These are phyloP conservation scores for Pisolithus microcarpus DNA, from an alignment of 768 basidiomycete species.

Conservation along the genomic window DNA sequence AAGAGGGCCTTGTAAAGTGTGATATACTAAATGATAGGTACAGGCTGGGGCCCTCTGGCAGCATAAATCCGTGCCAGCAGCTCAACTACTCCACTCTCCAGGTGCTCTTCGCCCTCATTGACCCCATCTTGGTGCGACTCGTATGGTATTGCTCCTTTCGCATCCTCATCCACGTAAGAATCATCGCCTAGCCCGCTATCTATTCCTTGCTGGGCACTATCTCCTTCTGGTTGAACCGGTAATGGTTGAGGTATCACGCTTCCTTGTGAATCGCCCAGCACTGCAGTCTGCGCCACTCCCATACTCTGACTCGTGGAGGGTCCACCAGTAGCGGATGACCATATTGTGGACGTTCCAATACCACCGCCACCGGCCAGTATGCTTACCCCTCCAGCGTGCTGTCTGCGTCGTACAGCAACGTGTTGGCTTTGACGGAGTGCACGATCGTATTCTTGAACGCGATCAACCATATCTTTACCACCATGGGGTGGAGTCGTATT, in stretches of 20 bases:
- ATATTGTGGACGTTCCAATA: slow-evolving; percentile 41
- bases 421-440: slow-evolving; percentile 65
- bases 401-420: slow-evolving; percentile 39
- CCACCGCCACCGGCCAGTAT: slow-evolving; percentile 37
- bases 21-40: slow-evolving; percentile 35
- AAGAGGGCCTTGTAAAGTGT: neutral
- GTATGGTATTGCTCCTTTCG: slow-evolving; percentile 33
- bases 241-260: slow-evolving; percentile 29
- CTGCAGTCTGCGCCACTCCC: slow-evolving; percentile 59
- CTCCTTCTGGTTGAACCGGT: slow-evolving; percentile 35
- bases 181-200: slow-evolving; percentile 53
- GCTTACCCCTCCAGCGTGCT: slow-evolving; percentile 17
- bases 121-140: slow-evolving; percentile 39
- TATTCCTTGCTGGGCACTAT: slow-evolving; percentile 46
- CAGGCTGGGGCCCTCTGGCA: slow-evolving; percentile 41
- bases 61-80: slow-evolving; percentile 84
- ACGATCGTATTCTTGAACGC: slow-evolving; percentile 68
- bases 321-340: slow-evolving; percentile 39
- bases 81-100: slow-evolving; percentile 80
- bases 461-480: slow-evolving; percentile 36
- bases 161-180: slow-evolving; percentile 67
- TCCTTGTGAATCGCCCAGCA: slow-evolving; percentile 71
- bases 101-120: slow-evolving; percentile 58
- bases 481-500: slow-evolving; percentile 24
- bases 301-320: slow-evolving; percentile 35